phyloP scores from a whole-genome alignment of 148 eudicot genomes.

The Arctostaphylos glauca region DNA sequence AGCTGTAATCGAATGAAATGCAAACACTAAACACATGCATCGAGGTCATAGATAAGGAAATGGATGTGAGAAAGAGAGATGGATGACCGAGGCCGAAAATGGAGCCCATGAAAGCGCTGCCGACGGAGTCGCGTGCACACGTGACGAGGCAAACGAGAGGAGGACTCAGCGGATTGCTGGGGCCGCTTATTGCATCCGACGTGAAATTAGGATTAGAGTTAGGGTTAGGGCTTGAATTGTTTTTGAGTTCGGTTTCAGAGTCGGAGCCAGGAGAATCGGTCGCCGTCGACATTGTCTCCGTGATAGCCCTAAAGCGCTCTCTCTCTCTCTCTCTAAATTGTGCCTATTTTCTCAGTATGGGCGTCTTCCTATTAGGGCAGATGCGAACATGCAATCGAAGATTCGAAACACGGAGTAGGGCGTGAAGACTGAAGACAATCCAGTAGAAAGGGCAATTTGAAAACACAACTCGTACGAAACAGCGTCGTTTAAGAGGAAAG shows the following conservation, averaged over 20 bases:
- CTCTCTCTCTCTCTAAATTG: not conserved
- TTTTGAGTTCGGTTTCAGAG: constrained; percentile 29
- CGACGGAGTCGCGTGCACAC: constrained; percentile 70
- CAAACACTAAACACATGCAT: not conserved
- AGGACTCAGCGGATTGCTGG: constrained; percentile 29
- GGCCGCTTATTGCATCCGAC: constrained; percentile 18
- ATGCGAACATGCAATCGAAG: too few species aligned
- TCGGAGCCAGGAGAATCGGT: constrained; percentile 38
- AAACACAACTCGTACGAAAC: too few species aligned
- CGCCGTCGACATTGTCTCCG: constrained; percentile 30
- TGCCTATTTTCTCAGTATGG: not conserved
- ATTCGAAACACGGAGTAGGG: too few species aligned
- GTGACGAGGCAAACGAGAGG: constrained; percentile 59
- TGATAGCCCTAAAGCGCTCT: constrained; percentile 18
- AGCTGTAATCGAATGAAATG: not conserved
- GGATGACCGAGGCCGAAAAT: constrained; percentile 70
- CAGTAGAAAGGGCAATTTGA: too few species aligned
- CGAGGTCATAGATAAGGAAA: not conserved
- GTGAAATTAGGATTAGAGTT: constrained; percentile 14
- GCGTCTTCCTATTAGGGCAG: too few species aligned
- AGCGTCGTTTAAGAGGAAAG: too few species aligned
- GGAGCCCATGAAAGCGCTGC: constrained; percentile 82
- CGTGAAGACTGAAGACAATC: too few species aligned
- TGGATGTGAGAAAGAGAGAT: not conserved
- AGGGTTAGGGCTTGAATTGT: constrained; percentile 36